Base-by-base conservation (phyloP, 768 basidiomycete genomes). In the Boletus rubescentipes region DNA sequence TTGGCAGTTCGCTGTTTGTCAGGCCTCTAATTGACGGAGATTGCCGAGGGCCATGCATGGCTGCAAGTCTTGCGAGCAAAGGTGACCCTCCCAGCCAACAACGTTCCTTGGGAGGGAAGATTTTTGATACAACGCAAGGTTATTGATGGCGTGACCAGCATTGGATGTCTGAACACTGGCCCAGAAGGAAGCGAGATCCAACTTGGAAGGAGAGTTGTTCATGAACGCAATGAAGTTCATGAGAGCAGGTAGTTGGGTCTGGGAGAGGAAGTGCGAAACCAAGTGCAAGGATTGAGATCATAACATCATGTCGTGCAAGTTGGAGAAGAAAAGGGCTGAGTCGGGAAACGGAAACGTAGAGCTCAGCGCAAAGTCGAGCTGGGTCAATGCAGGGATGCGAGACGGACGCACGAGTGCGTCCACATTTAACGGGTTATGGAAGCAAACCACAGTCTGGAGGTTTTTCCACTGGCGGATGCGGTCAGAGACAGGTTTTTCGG, bases 11-110 rank as follows among this genome's bases (percentile, higher is more conserved):
- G 11, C 10, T 20, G 16, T 40, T 36, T 9, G 23, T 20, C 14
- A 61, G 23, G n/a, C 23, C n/a, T 4, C 2, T 4, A 58, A 3
- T 11, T 8, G 20, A 21, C 48, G 44, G 23, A 59, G 51, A 15
- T 49, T 38, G 18, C 20, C 16, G 32, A 61, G 45, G 3, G 37
- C 30, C 40, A 40, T 53, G 46, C 32, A 32, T 23, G 53, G 40
- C 5, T 9, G 36, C 14, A 61, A 21, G 16, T 55, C 53, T 3
- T 53, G 46, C 15, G 53, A 12, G 30, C 26, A 26, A 26, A 26
- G 26, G 26, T 4, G 26, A 26, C n/a, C n/a, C n/a, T 26, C 26
- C 26, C 4, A 26, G 26, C 26, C 4, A 26, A 26, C 26, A 26
- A 26, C 26, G 26, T 26, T 26, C 4, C 26, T 26, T 6, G 26